Base-by-base conservation (phyloP, 345 rosid genomes). In the Populus tremula region DNA sequence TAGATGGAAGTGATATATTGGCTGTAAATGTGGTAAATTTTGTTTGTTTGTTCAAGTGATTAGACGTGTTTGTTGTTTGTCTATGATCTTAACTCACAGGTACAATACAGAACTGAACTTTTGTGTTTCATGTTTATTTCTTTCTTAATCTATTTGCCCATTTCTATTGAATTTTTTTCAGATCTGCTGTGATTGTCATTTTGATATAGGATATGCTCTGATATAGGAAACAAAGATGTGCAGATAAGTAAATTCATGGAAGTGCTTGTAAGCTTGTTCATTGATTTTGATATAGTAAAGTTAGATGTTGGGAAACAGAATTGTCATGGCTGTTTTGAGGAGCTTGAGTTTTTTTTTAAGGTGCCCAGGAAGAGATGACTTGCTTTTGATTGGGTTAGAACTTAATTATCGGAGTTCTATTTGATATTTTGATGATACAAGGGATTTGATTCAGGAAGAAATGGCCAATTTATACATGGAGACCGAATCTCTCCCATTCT, bases 311-410 rank as follows among this genome's bases (percentile, higher is more conserved):
- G 41, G 27, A 76, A 23, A 25, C 45, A 6, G 67, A 8, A 23
- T 6, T 21, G 10, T 38, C 11, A 2, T 7, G 31, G 18, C 65
- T 36, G 29, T 56, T 36, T 56, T 6, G 47, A 50, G 66, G 71
- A n/a, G 79, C 23, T 54, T 21, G 35, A 67, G 64, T n/a, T 69
- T 50, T 21, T 54, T 29, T 39, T 27, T 21, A 4, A 33, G 49
- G 73, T 76, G 69, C 74, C 17, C 36, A 61, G 29, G 27, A 69
- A 69, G 68, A 56, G 74, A 39, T 54, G 63, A 31, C 71, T 18
- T 49, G 8, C 10, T 20, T 5, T 61, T 41, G 39, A 61, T 33
- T 56, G 25, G 5, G 38, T 5, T 1, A 18, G 38, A 17, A 16
- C 39, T 23, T 64, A 43, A 62, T 53, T 53, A 53, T 53, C 20